phyloP scores from a whole-genome alignment of 345 rosid species.

The Citrus sinensis region DVS_A1.0 CM039163.1:46460501-46461000 shows the following conservation, averaged over 20 bases:
- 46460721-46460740: neutral
- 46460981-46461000: slow-evolving; percentile 80
- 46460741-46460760: neutral
- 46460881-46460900: neutral
- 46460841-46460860: neutral
- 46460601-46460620: neutral
- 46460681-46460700: neutral
- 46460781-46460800: neutral
- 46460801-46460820: neutral
- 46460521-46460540: neutral
- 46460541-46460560: neutral
- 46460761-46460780: neutral
- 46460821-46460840: neutral
- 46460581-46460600: too few relatives aligned
- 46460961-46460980: slow-evolving; percentile 55
- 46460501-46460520: neutral
- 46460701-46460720: neutral
- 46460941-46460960: slow-evolving; percentile 60
- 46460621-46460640: neutral
- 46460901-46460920: slow-evolving; percentile 4
- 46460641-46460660: neutral
- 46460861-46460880: neutral
- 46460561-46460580: too few relatives aligned
- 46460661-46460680: neutral
- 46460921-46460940: slow-evolving; percentile 28